Percentiles rank a stretch among this genome's conserved stretches.
phyloP scores from a whole-genome alignment of 768 basidiomycete genomes.

The Tulasnella sp. region DNA sequence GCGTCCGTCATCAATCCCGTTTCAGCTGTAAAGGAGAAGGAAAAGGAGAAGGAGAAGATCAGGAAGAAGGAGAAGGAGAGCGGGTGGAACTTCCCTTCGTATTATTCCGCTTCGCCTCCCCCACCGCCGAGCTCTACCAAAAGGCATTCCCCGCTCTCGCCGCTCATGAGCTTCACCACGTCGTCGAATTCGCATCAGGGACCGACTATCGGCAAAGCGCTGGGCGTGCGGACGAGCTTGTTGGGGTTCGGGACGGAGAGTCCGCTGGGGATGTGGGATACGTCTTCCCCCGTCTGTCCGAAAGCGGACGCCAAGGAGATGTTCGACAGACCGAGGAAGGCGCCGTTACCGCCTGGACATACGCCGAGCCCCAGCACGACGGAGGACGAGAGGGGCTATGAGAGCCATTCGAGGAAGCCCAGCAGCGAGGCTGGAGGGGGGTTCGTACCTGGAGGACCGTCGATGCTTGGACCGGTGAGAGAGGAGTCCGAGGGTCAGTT shows the following conservation, averaged over 20 bases:
- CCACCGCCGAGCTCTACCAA: background rate
- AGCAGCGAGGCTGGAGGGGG: background rate
- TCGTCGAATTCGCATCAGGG: background rate
- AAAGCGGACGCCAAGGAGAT: background rate
- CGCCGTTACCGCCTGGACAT: background rate
- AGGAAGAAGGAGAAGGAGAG: background rate
- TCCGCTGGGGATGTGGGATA: background rate
- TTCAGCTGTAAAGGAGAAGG: background rate
- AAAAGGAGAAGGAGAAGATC: background rate
- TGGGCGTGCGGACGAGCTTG: conserved; percentile 2
- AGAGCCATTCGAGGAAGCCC: background rate
- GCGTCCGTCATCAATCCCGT: background rate
- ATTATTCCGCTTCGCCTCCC: background rate
- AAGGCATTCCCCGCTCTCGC: background rate
- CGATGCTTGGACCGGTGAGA: background rate
- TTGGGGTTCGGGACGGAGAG: conserved; percentile 5
- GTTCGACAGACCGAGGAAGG: background rate
- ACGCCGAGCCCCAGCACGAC: background rate
- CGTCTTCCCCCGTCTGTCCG: background rate
- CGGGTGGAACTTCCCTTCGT: background rate
- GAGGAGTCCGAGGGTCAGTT: background rate
- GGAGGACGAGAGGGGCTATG: background rate
- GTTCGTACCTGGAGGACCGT: background rate
- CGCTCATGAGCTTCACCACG: background rate
- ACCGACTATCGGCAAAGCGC: conserved; percentile 1